phyloP scores from a whole-genome alignment of 2,329 filamentous ascomycete genomes.

The Trichophyton schoenleinii region DNA sequence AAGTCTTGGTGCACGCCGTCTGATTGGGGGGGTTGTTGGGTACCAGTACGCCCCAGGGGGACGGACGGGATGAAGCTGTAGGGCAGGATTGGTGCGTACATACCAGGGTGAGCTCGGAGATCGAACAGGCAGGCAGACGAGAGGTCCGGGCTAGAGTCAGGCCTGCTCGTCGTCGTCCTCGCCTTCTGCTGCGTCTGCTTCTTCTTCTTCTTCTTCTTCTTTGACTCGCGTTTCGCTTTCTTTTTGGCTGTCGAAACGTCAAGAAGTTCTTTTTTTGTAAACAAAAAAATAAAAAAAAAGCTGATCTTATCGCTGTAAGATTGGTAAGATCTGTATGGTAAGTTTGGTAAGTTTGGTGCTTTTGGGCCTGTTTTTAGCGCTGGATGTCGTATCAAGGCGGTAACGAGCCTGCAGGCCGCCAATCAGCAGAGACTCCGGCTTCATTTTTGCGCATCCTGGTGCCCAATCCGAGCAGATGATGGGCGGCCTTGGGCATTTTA shows the following conservation, averaged over 20 bases:
- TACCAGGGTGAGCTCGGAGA: not conserved
- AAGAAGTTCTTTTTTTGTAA: not conserved
- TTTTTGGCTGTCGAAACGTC: too few relatives aligned
- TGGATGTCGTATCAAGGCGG: not conserved
- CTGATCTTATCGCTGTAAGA: not conserved
- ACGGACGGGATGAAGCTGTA: not conserved
- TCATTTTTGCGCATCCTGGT: not conserved
- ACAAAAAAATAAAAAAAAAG: not conserved
- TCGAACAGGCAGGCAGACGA: not conserved
- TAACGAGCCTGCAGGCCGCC: not conserved
- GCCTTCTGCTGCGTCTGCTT: not conserved
- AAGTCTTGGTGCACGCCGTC: not conserved
- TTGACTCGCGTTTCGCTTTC: too few relatives aligned
- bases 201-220: too few relatives aligned
- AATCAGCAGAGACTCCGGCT: not conserved
- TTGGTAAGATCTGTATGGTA: slow-evolving; percentile 1
- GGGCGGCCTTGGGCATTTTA: slow-evolving; percentile 1
- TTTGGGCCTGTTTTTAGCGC: not conserved
- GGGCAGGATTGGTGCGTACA: slow-evolving; percentile 1
- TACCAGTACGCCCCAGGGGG: slow-evolving; percentile 11
- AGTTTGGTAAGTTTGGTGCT: not conserved
- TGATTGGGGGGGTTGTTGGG: slow-evolving; percentile 9
- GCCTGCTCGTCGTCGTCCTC: not conserved
- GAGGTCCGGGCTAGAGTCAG: not conserved
- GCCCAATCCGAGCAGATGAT: not conserved